These are phyloP conservation scores for Podosphaera aphanis DNA, from an alignment of 2,329 filamentous ascomycete species.

Conservation along the genomic window DNA sequence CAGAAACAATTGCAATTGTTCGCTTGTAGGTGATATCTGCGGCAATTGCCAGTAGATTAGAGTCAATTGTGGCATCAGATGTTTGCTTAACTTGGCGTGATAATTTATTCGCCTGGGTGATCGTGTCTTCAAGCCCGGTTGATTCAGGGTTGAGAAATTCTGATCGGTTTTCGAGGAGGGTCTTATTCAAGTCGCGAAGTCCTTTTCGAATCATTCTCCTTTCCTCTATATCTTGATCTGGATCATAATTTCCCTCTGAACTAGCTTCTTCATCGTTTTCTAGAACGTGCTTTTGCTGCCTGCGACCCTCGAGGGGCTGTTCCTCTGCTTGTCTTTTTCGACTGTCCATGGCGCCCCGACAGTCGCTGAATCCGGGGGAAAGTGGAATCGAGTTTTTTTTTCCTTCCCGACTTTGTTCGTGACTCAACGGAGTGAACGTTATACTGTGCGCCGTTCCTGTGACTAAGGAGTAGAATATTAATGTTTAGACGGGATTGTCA, in stretches of 20 bases:
- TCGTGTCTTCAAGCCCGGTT: conserved; percentile 36
- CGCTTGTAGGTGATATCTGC: conserved; percentile 64
- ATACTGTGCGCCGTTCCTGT: too few relatives aligned
- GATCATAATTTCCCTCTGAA: conserved; percentile 38
- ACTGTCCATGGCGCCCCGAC: background rate
- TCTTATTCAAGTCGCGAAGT: conserved; percentile 42
- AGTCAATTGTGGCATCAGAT: conserved; percentile 73
- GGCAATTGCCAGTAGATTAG: conserved; percentile 58
- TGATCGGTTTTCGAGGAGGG: conserved; percentile 39
- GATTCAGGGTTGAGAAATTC: conserved; percentile 47
- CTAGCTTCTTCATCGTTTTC: conserved; percentile 15
- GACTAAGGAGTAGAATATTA: too few relatives aligned
- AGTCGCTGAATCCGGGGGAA: too few relatives aligned
- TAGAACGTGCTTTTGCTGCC: conserved; percentile 11
- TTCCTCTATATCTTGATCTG: conserved; percentile 55
- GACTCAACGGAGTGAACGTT: too few relatives aligned
- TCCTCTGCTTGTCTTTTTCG: background rate
- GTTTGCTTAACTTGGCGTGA: conserved; percentile 61
- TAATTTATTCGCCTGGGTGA: conserved; percentile 41
- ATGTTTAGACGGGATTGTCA: too few relatives aligned
- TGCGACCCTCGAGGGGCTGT: background rate
- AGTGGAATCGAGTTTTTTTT: too few relatives aligned
- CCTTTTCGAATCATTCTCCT: conserved; percentile 46
- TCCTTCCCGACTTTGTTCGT: too few relatives aligned
- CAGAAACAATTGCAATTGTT: conserved; percentile 48